Evolutionary conservation across 2,329 filamentous ascomycete species (phyloP).

Genomic region (Aphanocladium album): DNA sequence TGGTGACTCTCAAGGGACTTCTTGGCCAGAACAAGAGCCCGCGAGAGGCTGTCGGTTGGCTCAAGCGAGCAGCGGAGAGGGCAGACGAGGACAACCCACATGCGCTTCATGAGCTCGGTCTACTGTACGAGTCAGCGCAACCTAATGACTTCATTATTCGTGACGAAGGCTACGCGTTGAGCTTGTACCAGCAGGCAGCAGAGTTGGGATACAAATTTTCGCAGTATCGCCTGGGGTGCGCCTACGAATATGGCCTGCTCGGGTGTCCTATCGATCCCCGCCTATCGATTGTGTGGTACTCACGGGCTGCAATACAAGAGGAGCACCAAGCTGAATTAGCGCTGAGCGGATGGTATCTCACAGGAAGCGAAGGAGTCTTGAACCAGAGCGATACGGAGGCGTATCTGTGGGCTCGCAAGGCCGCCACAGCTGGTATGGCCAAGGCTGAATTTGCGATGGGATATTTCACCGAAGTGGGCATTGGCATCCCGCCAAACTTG

Average conservation of each 20-base stretch:
- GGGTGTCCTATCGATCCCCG: conserved; percentile 79
- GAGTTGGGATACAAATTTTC: conserved; percentile 92
- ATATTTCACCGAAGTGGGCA: conserved; percentile 93
- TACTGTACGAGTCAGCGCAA: conserved; percentile 59
- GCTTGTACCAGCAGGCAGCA: conserved; percentile 78
- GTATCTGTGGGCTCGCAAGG: conserved; percentile 94
- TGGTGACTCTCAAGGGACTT: conserved; percentile 89
- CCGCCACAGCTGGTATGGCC: conserved; percentile 76
- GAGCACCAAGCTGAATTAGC: conserved; percentile 90
- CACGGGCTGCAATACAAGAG: conserved; percentile 80
- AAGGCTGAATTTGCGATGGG: conserved; percentile 98
- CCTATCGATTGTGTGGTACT: conserved; percentile 90
- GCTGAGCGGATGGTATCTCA: conserved; percentile 90
- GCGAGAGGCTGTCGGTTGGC: conserved; percentile 82
- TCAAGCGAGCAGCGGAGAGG: conserved; percentile 85
- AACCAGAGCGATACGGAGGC: conserved; percentile 93
- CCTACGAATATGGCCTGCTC: conserved; percentile 83
- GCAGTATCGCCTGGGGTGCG: conserved; percentile 82
- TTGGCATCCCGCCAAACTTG: conserved; percentile 77
- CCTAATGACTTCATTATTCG: conserved; percentile 68
- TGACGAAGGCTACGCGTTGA: conserved; percentile 76
- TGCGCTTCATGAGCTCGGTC: conserved; percentile 80
- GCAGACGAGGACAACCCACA: conserved; percentile 91
- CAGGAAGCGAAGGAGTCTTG: conserved; percentile 79
- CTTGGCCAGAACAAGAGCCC: conserved; percentile 82